Evolutionary conservation across 2,329 filamentous ascomycete species (phyloP), one percentile per base, ranked within the genome.

Genomic region (Lasiodiplodia sp.): DNA sequence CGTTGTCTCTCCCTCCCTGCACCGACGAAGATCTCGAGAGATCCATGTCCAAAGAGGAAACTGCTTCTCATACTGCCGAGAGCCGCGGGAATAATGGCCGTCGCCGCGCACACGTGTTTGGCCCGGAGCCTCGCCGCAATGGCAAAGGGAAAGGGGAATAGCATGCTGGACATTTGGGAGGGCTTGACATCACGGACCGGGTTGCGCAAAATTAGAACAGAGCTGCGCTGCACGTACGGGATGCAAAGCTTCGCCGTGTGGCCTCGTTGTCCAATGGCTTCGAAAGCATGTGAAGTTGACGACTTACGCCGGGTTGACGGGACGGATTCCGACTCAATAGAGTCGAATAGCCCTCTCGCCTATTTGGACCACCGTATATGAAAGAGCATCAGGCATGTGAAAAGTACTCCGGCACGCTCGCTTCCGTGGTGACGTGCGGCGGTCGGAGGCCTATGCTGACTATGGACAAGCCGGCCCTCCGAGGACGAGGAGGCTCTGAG

Each of bases 11-110:
- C 14, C 14, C 23, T 53, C 57, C 23, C 12, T 60, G 60, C 28
- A 64, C 25, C 40, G 60, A 38, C 18, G 60, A 38, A 14, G 44
- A 53, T 37, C 47, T 52, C 55, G 11, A 38, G 47, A 63, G 40
- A 49, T 31, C 58, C 34, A 60, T 63, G 40, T 52, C 60, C 3
- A 11, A 64, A 52, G 18, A 52, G 60, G 60, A 47, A 64, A 64
- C 60, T 64, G 58, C 47, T 25, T 51, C 44, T 63, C 58, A n/a
- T 25, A 37, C 10, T 10, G 44, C 58, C 28, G 28, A 18, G 28
- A 23, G 23, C 12, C 38, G 60, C 60, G 60, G 60, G 47, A 53
- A 64, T 64, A 52, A 52, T 21, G 25, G 58, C 16, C 37, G 60
- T 11, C 6, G n/a, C 11, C 2, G 37, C 52, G 47, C 34, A n/a